phyloP scores from a whole-genome alignment of 2,329 filamentous ascomycete genomes.

The Coniochaeta sp. region DNA sequence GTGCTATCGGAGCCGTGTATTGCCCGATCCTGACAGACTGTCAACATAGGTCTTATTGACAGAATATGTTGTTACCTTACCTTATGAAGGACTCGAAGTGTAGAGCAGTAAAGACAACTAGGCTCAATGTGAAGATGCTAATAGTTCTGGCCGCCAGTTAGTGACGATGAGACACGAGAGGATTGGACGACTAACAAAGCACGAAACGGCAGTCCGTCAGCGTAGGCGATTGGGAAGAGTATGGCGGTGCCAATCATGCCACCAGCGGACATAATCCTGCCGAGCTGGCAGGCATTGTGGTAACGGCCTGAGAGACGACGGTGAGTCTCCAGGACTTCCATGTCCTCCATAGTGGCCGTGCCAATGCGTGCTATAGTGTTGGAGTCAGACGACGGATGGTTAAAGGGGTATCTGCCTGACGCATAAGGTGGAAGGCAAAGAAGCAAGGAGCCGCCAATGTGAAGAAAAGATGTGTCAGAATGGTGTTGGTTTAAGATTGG shows the following conservation, averaged over 20 bases:
- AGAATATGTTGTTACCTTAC: constrained; percentile 5
- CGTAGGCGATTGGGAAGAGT: constrained; percentile 13
- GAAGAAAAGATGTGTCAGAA: neutral
- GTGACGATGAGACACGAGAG: neutral
- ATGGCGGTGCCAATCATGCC: constrained; percentile 14
- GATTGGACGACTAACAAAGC: constrained; percentile 9
- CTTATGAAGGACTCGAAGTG: constrained; percentile 11
- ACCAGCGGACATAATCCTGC: constrained; percentile 12
- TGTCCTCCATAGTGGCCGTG: neutral
- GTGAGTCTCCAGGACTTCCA: neutral
- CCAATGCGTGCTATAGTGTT: neutral
- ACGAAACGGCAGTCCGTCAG: constrained; percentile 9
- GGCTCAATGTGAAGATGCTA: constrained; percentile 10
- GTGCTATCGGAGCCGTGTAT: constrained; percentile 9
- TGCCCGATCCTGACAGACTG: constrained; percentile 11
- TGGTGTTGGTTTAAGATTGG: neutral
- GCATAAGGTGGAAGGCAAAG: neutral
- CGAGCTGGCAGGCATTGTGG: constrained; percentile 1
- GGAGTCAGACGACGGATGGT: no score
- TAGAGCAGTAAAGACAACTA: constrained; percentile 10
- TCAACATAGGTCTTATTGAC: neutral
- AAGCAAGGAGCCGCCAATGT: neutral
- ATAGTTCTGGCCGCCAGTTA: constrained; percentile 11
- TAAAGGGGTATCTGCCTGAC: neutral
- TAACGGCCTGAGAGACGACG: neutral